These are phyloP conservation scores for Metarhizium robertsii DNA, from an alignment of 2,329 filamentous ascomycete species.

Conservation along the genomic window DNA sequence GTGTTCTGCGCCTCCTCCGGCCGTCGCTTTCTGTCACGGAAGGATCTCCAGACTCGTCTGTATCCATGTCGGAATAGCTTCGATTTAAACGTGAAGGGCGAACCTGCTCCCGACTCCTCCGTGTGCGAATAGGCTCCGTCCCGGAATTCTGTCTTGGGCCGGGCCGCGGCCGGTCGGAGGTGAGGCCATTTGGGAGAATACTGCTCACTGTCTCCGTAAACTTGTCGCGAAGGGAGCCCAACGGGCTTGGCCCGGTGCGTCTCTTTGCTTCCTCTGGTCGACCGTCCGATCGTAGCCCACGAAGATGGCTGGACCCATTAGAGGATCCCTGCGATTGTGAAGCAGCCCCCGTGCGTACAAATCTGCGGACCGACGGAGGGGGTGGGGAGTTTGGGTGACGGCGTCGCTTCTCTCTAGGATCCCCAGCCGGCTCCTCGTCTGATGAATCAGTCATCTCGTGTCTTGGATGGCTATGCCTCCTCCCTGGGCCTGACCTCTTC, in stretches of 20 bases:
- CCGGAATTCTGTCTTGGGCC: constrained; percentile 24
- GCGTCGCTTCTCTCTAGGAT: constrained; percentile 13
- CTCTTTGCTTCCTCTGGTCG: constrained; percentile 27
- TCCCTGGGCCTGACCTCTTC: constrained; percentile 20
- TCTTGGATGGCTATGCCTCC: constrained; percentile 42
- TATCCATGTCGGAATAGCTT: constrained; percentile 31
- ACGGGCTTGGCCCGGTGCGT: constrained; percentile 25
- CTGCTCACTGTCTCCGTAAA: constrained; percentile 34
- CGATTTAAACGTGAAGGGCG: constrained; percentile 30
- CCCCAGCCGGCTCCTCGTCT: constrained; percentile 27
- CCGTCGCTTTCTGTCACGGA: constrained; percentile 24
- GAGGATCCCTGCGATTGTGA: constrained; percentile 18
- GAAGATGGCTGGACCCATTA: constrained; percentile 15
- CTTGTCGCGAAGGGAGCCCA: constrained; percentile 32
- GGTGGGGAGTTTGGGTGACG: constrained; percentile 18
- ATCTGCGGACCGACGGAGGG: constrained; percentile 23
- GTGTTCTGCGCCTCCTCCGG: constrained; percentile 13
- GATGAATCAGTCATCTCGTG: constrained; percentile 31
- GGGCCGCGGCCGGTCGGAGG: constrained; percentile 26
- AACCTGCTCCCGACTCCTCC: constrained; percentile 31
- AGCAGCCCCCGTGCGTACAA: constrained; percentile 18
- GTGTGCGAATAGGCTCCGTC: constrained; percentile 20
- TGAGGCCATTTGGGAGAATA: constrained; percentile 29
- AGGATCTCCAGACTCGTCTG: constrained; percentile 24
- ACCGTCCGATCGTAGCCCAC: constrained; percentile 23